These are phyloP conservation scores for Lycium ferocissimum DNA, from an alignment of 257 asterid genomes.

Conservation along the genomic window DNA sequence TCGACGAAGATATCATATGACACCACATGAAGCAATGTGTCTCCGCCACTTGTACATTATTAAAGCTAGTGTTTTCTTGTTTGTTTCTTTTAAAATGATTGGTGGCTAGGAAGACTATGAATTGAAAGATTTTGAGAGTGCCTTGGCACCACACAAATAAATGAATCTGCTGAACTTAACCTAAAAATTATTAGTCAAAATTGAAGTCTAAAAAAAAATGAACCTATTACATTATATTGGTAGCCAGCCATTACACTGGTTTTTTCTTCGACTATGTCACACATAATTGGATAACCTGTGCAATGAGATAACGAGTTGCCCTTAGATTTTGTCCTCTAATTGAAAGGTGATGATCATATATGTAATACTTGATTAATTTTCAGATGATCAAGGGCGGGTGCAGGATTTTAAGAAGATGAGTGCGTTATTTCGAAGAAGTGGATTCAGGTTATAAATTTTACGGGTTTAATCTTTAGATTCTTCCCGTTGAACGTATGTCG, in stretches of 20 bases:
- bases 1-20: background rate
- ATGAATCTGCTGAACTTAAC: background rate
- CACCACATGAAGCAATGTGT: background rate
- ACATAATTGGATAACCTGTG: too few species aligned
- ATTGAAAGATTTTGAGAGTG: constrained; percentile 8
- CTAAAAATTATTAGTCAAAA: background rate
- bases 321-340: constrained; percentile 1
- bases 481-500: too few species aligned
- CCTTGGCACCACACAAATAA: constrained; percentile 16
- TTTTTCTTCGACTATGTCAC: background rate
- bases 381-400: background rate
- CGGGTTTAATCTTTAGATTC: too few species aligned
- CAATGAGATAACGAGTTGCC: background rate
- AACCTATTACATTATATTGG: background rate
- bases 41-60: background rate
- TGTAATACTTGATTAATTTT: background rate
- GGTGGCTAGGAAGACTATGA: background rate
- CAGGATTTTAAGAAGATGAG: too few species aligned
- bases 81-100: background rate
- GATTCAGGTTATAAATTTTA: too few species aligned
- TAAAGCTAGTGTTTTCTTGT: background rate
- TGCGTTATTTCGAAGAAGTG: too few species aligned
- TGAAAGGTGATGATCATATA: background rate
- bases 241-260: background rate
- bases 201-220: background rate